Evolutionary conservation across 495 filamentous ascomycete species (phyloP), one percentile per base, ranked within the genome.

Genomic region (Neurospora sp.): DNA sequence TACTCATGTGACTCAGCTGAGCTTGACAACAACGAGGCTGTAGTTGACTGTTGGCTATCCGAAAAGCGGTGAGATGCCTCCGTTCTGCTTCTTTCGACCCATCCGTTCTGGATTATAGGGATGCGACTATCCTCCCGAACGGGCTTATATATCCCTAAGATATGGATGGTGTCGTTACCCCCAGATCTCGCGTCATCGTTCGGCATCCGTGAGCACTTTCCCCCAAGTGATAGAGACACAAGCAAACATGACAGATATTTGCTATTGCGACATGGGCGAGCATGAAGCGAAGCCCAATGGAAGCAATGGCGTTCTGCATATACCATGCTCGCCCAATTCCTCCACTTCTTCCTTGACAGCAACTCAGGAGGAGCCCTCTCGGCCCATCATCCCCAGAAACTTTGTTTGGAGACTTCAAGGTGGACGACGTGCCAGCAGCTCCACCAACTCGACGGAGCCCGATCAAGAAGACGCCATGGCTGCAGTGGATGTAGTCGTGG

Each of bases 31-130:
- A 66, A 18, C 54, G 27, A 66, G 54, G 54, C 54, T 66, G 54
- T 59, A 59, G 48, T 7, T 59, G 48, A 11, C 48, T 14, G 5
- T 35, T 66, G 54, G 54, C 54, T 18, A 66, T 66, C 54, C 27
- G 54, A 78, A 76, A 74, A 73, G 80, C 80, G 77, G 80, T 81
- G 78, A 81, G 77, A 80, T 81, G 80, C 76, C 59, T 79, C 80
- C 73, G 74, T 76, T 74, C 42, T 80, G 76, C 79, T 81, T 80
- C 74, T 81, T 81, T 70, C 77, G 80, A 77, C 80, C 79, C 48
- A 78, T 81, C 4, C 78, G 80, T 69, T 72, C 76, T 73, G 76
- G 77, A 48, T 74, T 78, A 75, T 81, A 76, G 79, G 73, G 44
- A 11, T 31, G 27, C 35, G 23, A 27, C 35, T n/a, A 71, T n/a